Evolutionary conservation across 495 filamentous ascomycete genomes (phyloP), one percentile per base, ranked within the genome.

Genomic region (Xylaria palmicola): DNA sequence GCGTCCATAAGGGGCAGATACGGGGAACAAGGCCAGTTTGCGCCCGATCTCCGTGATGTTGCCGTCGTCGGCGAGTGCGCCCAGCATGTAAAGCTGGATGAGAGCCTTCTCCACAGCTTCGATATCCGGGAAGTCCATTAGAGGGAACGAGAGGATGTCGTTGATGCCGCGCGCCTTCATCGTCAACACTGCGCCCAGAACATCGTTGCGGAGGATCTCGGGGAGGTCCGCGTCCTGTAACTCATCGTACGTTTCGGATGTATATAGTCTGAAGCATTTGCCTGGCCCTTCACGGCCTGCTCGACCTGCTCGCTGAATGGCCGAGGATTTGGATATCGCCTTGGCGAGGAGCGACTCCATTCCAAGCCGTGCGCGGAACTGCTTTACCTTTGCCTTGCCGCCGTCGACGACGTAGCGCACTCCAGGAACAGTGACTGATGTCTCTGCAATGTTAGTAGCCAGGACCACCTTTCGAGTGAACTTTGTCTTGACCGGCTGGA

Each of bases 401-500:
- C 90, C 89, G 70, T 99, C 95, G 29, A 99, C 80, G 29, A 99
- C 95, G 67, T 85, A 91, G 2, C 92, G 85, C 4, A 99, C 92
- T 2, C 95, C 95, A 7, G 93, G 87, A 0, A 99, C 92, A 0
- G 95, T 99, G 55, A 99, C 88, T 1, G 95, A 99, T 0, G 95
- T 98, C 68, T 99, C 95, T 22, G 95, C 95, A 63, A 99, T 97
- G 72, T 99, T 99, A 13, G 95, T 99, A 0, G 92, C 85, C 3
- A 99, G 80, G 10, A 99, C 91, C 7, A 99, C 75, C 66, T 98
- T 99, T 39, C 95, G 83, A 0, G 89, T 96, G 45, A 78, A 81
- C 19, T 80, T 79, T 9, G 85, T 83, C 1, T 90, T 88, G 27
- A 91, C 80, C 6, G 88, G 90, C 24, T 85, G 79, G 69, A 99